phyloP scores from a whole-genome alignment of 1,284 basidiomycete genomes.

The Thecaphora frezii region DNA sequence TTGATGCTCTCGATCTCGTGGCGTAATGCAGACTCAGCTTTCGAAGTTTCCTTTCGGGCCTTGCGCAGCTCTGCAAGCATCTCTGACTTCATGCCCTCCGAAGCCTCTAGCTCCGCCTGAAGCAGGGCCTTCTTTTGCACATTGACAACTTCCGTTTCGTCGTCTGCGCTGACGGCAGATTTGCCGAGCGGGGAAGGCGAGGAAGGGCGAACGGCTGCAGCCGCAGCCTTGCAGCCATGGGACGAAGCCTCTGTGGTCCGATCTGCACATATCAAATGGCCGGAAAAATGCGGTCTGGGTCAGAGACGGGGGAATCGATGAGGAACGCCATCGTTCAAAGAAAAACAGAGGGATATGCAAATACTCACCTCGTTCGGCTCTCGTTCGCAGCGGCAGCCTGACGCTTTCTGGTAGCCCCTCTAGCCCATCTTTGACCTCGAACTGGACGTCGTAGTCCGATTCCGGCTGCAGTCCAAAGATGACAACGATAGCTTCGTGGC shows the following conservation, averaged over 20 bases:
- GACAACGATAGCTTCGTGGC: conserved; percentile 50
- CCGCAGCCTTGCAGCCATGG: too few species aligned
- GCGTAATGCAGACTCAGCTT: conserved; percentile 36
- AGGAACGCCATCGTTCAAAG: too few species aligned
- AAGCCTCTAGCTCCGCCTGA: conserved; percentile 30
- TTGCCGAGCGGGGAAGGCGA: conserved; percentile 31
- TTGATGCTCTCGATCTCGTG: conserved; percentile 51
- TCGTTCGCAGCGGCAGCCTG: conserved; percentile 18
- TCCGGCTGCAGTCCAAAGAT: conserved; percentile 47
- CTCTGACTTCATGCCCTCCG: conserved; percentile 21
- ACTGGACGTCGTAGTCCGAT: conserved; percentile 40
- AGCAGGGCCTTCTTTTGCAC: conserved; percentile 10
- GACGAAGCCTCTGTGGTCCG: too few species aligned
- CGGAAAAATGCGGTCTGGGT: too few species aligned
- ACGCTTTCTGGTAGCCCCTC: conserved; percentile 21
- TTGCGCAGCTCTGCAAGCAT: conserved; percentile 35
- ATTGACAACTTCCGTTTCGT: background rate
- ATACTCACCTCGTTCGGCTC: conserved; percentile 19
- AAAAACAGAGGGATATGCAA: too few species aligned
- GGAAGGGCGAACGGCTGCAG: conserved; percentile 11
- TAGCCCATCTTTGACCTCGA: conserved; percentile 35
- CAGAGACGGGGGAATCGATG: too few species aligned
- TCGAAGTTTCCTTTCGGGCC: conserved; percentile 43
- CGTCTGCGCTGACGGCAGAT: background rate
- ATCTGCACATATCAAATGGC: too few species aligned